Base-by-base conservation (phyloP, 352 stramenopile genomes). In the Phytophthora hybrid region DNA sequence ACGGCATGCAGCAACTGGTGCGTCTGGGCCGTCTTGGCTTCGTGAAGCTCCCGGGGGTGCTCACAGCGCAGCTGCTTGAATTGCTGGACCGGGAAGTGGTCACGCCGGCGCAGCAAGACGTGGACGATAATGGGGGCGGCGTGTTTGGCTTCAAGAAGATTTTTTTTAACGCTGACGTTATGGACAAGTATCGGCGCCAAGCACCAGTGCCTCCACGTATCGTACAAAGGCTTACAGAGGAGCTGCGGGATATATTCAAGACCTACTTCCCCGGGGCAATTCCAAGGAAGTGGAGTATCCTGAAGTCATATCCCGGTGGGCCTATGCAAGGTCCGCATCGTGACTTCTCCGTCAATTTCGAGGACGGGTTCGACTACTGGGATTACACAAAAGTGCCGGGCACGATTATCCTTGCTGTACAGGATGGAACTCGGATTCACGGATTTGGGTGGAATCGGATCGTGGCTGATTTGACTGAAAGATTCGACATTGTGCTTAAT, bases 361-460 rank as follows among this genome's bases (percentile, higher is more conserved):
- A n/a, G n/a, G n/a, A n/a, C n/a, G n/a, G n/a, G n/a, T n/a, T n/a
- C n/a, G n/a, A n/a, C n/a, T n/a, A n/a, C n/a, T n/a, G n/a, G n/a
- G n/a, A n/a, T n/a, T n/a, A n/a, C n/a, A n/a, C n/a, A n/a, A 13
- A 57, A 16, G 18, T 29, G 51, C 51, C 21, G 21, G 51, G 51
- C n/a, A 37, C 51, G n/a, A 11, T 37, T 4, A 11, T 57, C 5
- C 39, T 57, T 13, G 51, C 10, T 11, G 19, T 57, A 14, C 18
- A 37, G 39, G n/a, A 57, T 18, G 11, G n/a, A 8, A 37, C 51
- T 34, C 5, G 10, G n/a, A 14, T 57, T 31, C 51, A 16, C 5
- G 51, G 51, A 16, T 57, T 57, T 32, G 51, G 19, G 5, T 57
- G 51, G 21, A 57, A 57, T 37, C 51, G 21, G 4, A 29, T 57